These are phyloP conservation scores for Sordaria brevicollis DNA, from an alignment of 495 filamentous ascomycete species.

Conservation along the genomic window DNA sequence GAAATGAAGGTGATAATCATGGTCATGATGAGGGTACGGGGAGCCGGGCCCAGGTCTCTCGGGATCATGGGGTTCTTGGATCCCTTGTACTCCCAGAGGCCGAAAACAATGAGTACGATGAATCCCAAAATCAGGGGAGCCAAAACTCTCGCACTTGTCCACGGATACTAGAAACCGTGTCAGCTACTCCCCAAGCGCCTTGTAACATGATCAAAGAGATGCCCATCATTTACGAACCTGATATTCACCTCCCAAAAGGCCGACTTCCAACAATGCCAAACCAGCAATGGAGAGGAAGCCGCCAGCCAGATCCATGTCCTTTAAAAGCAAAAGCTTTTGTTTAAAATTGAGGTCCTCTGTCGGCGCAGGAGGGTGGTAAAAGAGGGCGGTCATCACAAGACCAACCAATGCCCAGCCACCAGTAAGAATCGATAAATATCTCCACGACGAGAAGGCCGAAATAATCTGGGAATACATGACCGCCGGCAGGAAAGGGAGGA, in stretches of 20 bases:
- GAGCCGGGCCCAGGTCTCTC: conserved; percentile 48
- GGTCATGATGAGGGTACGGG: conserved; percentile 51
- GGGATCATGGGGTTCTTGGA: conserved; percentile 60
- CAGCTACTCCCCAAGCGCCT: background rate
- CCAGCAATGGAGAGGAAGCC: conserved; percentile 57
- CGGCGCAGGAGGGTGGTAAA: conserved; percentile 58
- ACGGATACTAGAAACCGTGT: conserved; percentile 16
- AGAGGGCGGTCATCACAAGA: conserved; percentile 47
- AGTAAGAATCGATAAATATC: conserved; percentile 53
- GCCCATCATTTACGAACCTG: conserved; percentile 19
- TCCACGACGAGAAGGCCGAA: conserved; percentile 47
- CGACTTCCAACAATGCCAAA: conserved; percentile 55
- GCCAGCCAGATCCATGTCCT: conserved; percentile 54
- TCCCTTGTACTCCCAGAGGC: conserved; percentile 52
- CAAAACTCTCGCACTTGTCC: conserved; percentile 29
- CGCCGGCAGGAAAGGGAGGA: conserved; percentile 57
- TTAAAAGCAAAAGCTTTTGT: conserved; percentile 39
- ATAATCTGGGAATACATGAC: conserved; percentile 65
- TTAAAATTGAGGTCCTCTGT: conserved; percentile 41
- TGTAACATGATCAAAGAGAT: background rate
- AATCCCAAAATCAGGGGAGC: conserved; percentile 51
- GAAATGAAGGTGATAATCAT: conserved; percentile 65
- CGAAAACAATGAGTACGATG: conserved; percentile 44
- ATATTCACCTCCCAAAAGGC: conserved; percentile 60
- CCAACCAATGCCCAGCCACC: conserved; percentile 53